phyloP scores from a whole-genome alignment of 2,329 filamentous ascomycete species.

The Alternaria panax region DNA sequence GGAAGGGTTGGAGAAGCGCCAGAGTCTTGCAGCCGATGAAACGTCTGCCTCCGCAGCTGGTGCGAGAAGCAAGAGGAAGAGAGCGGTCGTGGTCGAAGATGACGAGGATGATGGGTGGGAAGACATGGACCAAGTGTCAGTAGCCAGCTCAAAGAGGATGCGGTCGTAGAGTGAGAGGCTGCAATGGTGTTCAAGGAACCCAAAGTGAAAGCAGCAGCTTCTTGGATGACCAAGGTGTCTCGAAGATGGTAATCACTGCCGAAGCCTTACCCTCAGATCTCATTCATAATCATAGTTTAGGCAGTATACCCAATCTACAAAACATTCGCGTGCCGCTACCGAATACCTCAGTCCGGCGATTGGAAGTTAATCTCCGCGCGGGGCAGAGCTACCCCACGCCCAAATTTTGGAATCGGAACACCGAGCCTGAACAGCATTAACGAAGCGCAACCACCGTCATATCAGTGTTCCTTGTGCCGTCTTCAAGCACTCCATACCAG shows the following conservation, averaged over 20 bases:
- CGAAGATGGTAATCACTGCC: neutral
- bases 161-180: constrained; percentile 22
- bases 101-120: constrained; percentile 52
- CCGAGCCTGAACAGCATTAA: neutral
- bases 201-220: neutral
- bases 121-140: constrained; percentile 40
- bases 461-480: neutral
- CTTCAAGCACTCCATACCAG: neutral
- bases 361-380: constrained; percentile 16
- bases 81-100: constrained; percentile 46
- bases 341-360: constrained; percentile 6
- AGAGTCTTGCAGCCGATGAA: constrained; percentile 28
- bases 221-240: neutral
- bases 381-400: constrained; percentile 32
- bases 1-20: constrained; percentile 53
- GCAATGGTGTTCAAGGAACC: neutral
- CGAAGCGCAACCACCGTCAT: neutral
- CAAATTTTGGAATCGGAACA: constrained; percentile 24
- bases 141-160: constrained; percentile 39
- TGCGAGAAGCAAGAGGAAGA: constrained; percentile 37
- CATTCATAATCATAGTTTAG: constrained; percentile 8
- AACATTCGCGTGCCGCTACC: neutral
- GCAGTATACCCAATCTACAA: constrained; percentile 12
- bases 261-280: neutral
- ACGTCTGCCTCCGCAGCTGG: constrained; percentile 19